Conservation (phyloP, 768 basidiomycete species). For the Agaricus blazei region DNA sequence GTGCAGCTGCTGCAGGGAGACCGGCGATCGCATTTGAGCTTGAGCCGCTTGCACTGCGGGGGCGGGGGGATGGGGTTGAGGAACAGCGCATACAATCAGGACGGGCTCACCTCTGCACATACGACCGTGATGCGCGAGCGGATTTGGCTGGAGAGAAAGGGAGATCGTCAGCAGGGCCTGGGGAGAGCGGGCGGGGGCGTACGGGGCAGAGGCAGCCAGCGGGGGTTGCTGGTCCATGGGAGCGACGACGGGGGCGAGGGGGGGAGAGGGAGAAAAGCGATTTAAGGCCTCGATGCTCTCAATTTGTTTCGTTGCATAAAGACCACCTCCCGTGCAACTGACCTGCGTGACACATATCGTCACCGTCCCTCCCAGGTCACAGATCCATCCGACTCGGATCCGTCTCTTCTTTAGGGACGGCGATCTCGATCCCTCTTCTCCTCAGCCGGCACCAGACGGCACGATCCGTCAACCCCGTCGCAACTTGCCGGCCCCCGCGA, state of each 20-base stretch:
- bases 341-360: slow-evolving; percentile 4
- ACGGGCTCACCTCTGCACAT: slow-evolving; percentile 14
- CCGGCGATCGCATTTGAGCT: slow-evolving; percentile 79
- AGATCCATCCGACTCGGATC: slow-evolving; percentile 10
- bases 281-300: slow-evolving; percentile 3
- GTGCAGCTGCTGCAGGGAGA: slow-evolving; percentile 74
- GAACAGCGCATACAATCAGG: background rate
- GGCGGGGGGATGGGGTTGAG: slow-evolving; percentile 7
- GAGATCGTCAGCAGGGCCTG: slow-evolving; percentile 2
- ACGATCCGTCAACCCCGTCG: background rate
- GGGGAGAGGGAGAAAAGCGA: slow-evolving; percentile 6
- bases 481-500: background rate
- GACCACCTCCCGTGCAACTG: slow-evolving; percentile 7
- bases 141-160: slow-evolving; percentile 7
- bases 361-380: background rate
- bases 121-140: slow-evolving; percentile 18
- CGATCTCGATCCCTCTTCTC: slow-evolving; percentile 7
- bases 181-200: background rate
- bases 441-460: background rate
- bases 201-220: slow-evolving; percentile 7
- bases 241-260: slow-evolving; percentile 3
- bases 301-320: slow-evolving; percentile 10
- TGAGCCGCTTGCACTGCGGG: slow-evolving; percentile 77
- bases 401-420: slow-evolving; percentile 1
- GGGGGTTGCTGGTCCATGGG: slow-evolving; percentile 8